Evolutionary conservation across 1,284 basidiomycete species (phyloP), one percentile per base, ranked within the genome.

Genomic region (Athelia psychrophila): DNA sequence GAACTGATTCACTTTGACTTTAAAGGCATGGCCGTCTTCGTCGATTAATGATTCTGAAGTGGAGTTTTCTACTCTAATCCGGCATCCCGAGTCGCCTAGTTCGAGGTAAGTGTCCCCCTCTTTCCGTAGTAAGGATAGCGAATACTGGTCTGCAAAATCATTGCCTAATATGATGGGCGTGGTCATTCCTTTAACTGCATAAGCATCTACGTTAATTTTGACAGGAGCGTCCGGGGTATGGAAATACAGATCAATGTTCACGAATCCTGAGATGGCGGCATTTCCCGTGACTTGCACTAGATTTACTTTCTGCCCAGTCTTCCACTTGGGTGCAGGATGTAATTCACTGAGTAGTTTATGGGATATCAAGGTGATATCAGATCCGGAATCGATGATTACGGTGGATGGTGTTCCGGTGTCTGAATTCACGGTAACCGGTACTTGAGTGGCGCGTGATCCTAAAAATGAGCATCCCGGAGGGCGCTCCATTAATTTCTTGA

Each of bases 391-490:
- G 1, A 56, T 3, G 0, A 57, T 44, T 2, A 58, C 38, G n/a
- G 16, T 8, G 8, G 38, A 18, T n/a, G n/a, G 6, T n/a, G n/a
- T 42, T 42, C 16, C n/a, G 16, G n/a, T n/a, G 6, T 22, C 6
- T n/a, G 38, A 42, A 16, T 59, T 52, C 0, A 68, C 40, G 0
- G 53, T 48, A 3, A 55, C 58, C 30, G 45, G 46, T 16, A 59
- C 24, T 48, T 65, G 47, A 4, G 60, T 58, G 30, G 66, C 57
- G 51, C 60, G 54, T 18, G 66, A 32, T 27, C 63, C 54, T 6
- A 64, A 47, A 55, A 70, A 66, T 0, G 63, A 30, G 44, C 62
- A 65, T 32, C 69, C 69, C 0, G 66, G 59, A 30, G 67, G 68
- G 22, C 64, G 35, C 10, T 59, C 54, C 59, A 65, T 62, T 16